These are phyloP conservation scores for Wolfiporia cocos DNA, from an alignment of 1,284 basidiomycete species.

Conservation along the genomic window DNA sequence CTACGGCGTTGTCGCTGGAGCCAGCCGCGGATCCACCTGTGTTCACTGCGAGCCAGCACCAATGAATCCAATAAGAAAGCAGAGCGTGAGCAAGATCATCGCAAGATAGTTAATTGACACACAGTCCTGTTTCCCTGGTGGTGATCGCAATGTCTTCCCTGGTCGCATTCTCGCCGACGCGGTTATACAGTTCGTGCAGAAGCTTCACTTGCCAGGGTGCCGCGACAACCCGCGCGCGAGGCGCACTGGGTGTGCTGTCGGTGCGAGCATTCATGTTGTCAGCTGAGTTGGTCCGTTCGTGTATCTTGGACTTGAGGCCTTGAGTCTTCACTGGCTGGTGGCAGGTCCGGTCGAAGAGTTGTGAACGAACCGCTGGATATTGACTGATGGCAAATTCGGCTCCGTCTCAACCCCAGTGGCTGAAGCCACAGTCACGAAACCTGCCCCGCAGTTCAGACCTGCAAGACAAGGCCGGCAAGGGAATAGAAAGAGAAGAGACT, in stretches of 20 bases:
- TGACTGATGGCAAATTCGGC: neutral
- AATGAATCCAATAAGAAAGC: too few relatives aligned
- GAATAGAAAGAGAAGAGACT: neutral
- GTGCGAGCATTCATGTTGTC: too few relatives aligned
- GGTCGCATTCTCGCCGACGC: conserved; percentile 9
- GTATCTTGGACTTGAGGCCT: too few relatives aligned
- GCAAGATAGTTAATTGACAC: too few relatives aligned
- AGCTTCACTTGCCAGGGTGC: conserved; percentile 11
- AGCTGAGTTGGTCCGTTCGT: too few relatives aligned
- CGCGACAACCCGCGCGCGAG: conserved; percentile 10
- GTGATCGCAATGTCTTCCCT: conserved; percentile 13
- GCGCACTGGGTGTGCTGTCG: too few relatives aligned
- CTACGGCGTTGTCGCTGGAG: conserved; percentile 11
- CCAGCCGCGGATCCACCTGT: conserved; percentile 20
- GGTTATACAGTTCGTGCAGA: conserved; percentile 11
- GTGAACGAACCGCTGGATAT: neutral
- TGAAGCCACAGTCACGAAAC: neutral
- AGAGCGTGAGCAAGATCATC: too few relatives aligned
- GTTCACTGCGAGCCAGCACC: conserved; percentile 11
- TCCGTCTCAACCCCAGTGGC: neutral
- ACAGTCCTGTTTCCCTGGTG: conserved; percentile 17
- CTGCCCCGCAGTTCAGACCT: neutral
- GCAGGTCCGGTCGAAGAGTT: too few relatives aligned
- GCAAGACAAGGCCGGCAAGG: too few relatives aligned
- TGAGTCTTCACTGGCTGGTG: too few relatives aligned